Percentiles rank a stretch among this genome's conserved stretches.
Evolutionary conservation across 768 basidiomycete species (phyloP).

Genomic region (Boletus edulis): DNA sequence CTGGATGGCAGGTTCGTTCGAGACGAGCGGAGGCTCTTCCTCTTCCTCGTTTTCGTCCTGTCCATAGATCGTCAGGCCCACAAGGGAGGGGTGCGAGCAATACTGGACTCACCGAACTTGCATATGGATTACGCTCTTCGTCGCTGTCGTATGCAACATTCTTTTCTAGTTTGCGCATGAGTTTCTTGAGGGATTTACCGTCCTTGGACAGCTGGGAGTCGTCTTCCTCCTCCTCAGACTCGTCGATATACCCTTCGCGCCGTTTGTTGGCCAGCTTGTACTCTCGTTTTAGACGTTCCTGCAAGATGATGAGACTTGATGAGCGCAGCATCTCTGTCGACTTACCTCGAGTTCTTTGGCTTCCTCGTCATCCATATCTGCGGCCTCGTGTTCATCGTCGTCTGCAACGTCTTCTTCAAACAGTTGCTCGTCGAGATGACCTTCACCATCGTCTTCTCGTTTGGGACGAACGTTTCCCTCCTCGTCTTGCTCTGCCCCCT

Average conservation of each 20-base stretch:
- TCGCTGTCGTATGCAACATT: conserved; percentile 80
- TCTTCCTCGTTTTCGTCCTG: conserved; percentile 76
- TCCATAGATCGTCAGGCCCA: background rate
- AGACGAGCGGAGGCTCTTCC: conserved; percentile 49
- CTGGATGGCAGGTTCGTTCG: conserved; percentile 44
- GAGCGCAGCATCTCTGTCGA: background rate
- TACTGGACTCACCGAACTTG: conserved; percentile 57
- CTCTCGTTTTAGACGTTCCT: conserved; percentile 85
- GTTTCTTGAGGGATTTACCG: conserved; percentile 80
- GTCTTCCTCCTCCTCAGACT: conserved; percentile 73
- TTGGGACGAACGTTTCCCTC: conserved; percentile 55
- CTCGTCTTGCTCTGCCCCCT: conserved; percentile 63
- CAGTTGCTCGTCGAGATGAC: conserved; percentile 77
- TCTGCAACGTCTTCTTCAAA: conserved; percentile 86
- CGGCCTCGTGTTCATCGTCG: conserved; percentile 76
- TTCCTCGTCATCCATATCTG: conserved; percentile 79
- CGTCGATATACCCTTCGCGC: conserved; percentile 66
- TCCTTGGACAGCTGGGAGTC: conserved; percentile 59
- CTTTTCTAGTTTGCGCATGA: conserved; percentile 82
- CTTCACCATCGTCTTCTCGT: conserved; percentile 69
- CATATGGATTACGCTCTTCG: conserved; percentile 78
- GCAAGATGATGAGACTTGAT: background rate
- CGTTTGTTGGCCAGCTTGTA: conserved; percentile 76
- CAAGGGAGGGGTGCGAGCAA: background rate
- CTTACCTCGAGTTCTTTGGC: conserved; percentile 77